A percentile compares a stretch with the other conserved stretches of the same genome.
Evolutionary conservation across 1,284 basidiomycete species (phyloP).

Genomic region (Ustilago nuda): DNA sequence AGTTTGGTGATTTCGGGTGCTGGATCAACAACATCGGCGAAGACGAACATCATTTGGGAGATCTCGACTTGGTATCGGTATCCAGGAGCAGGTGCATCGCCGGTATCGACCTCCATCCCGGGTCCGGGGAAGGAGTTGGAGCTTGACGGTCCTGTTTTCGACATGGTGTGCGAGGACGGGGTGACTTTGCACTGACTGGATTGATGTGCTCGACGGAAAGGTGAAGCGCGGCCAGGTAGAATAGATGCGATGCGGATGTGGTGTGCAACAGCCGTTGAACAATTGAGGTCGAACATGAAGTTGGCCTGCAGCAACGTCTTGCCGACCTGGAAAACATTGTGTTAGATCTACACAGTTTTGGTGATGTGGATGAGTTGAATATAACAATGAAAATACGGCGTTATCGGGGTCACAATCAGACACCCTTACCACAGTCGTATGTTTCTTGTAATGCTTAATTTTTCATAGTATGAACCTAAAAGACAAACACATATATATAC

Average conservation of each 20-base stretch:
- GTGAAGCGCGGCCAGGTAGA: neutral
- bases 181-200: neutral
- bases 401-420: no score
- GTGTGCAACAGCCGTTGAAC: neutral
- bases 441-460: no score
- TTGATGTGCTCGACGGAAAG: neutral
- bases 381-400: no score
- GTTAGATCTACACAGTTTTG: neutral
- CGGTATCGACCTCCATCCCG: constrained; percentile 15
- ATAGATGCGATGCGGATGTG: neutral
- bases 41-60: constrained; percentile 95
- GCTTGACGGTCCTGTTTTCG: constrained; percentile 17
- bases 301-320: neutral
- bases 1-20: constrained; percentile 86
- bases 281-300: neutral
- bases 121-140: constrained; percentile 15
- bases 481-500: no score
- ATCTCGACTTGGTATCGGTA: constrained; percentile 74
- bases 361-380: neutral
- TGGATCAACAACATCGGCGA: constrained; percentile 92
- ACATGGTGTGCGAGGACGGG: constrained; percentile 21
- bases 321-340: neutral
- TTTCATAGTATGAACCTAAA: no score
- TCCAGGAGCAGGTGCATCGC: constrained; percentile 31
- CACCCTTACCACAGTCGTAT: no score